Base-by-base conservation (phyloP, 345 rosid genomes). In the Microthlaspi erraticum region DNA sequence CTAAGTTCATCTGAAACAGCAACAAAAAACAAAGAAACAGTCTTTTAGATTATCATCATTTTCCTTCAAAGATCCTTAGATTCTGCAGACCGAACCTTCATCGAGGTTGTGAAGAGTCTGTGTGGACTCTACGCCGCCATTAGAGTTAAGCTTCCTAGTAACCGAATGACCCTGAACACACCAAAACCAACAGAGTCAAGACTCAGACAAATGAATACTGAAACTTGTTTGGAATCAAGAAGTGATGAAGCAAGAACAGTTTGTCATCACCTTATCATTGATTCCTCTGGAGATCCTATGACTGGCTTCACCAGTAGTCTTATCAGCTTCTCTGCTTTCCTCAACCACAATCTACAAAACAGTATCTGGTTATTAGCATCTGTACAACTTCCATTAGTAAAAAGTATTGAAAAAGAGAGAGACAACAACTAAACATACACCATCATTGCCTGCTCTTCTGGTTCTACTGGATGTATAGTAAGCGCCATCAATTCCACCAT, bases 281-380 rank as follows among this genome's bases (percentile, higher is more conserved):
- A 93, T 87, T 56, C 93, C 96, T 81, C 91, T 81, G 0, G 95
- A 86, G 73, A 91, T 83, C 68, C 85, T 85, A 77, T 93, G 97
- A 9, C 85, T 73, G 33, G 97, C 97, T 77, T 82, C 86, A 81
- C 94, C 88, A 0, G 91, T 82, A 58, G 85, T 80, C 70, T 44
- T 80, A 81, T 93, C 91, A 2, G 98, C 97, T 76, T 89, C 91
- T 76, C 77, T 87, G 80, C 83, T 83, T 80, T 93, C 98, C 86
- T 91, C 97, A 45, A 89, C 44, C 73, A 86, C 70, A 26, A 76
- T 81, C 98, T 93, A 78, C 6, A 67, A 49, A 49, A 54, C 67
- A 61, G 10, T 43, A 44, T 44, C 48, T 2, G 31, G 26, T 31
- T 59, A 66, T 26, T 59, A 66, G 38, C 54, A 33, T 16, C 11